Conservation (phyloP, 148 eudicot genomes). For the Chenopodium formosanum region DNA sequence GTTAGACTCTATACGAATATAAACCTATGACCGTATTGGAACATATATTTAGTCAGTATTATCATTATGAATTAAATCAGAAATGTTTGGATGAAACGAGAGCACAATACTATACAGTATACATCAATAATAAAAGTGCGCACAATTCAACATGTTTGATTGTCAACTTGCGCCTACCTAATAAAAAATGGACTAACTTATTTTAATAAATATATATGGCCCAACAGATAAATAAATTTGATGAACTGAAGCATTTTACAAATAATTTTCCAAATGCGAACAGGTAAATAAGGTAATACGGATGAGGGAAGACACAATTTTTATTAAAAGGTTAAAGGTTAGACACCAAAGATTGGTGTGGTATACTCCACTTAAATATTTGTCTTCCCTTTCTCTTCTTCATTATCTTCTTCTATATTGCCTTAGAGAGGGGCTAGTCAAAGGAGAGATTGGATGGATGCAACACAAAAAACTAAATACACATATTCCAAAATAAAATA, state of each 20-base stretch:
- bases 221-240: too few species aligned
- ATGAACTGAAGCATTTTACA: background rate
- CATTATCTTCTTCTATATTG: background rate
- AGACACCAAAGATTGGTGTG: background rate
- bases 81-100: background rate
- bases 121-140: background rate
- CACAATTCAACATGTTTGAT: background rate
- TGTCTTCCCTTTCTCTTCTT: background rate
- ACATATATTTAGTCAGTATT: background rate
- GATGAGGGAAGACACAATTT: too few species aligned
- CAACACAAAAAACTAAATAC: background rate
- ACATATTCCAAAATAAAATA: too few species aligned
- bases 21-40: background rate
- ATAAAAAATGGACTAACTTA: background rate
- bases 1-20: background rate
- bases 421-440: background rate
- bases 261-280: background rate
- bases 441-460: background rate
- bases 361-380: background rate
- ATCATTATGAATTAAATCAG: background rate
- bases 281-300: background rate
- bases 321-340: background rate
- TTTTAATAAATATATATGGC: too few species aligned
- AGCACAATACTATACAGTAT: background rate
- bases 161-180: background rate